Evolutionary conservation across 345 rosid species (phyloP), one percentile per base, ranked within the genome.

Genomic region (Eucalyptus brandiana): DNA sequence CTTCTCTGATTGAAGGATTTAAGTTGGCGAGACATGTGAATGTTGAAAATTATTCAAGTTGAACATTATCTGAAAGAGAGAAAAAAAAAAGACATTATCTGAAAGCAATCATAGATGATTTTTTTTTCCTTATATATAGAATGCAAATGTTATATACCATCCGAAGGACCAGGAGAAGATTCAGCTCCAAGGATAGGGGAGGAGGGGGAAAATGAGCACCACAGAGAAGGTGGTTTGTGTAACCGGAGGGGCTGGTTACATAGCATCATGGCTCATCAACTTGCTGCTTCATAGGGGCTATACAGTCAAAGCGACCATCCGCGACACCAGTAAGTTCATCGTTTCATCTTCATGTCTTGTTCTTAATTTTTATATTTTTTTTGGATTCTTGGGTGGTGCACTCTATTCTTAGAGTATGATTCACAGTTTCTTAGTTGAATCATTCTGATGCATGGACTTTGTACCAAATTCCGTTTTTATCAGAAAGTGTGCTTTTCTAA

Each of bases 221-320:
- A 65, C 67, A 48, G 92, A 88, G 58, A 88, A 91, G 37, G 69
- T 28, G 72, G 90, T 91, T 49, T 91, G 93, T 76, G 94, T 93
- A 24, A 93, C 92, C 7, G 95, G 95, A 87, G 94, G 91, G 51
- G 90, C 93, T 49, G 93, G 96, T 23, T 92, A 90, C 89, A 87
- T 94, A 16, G 95, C 93, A 51, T 94, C 94, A 24, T 93, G 95
- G 93, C 91, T 93, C 53, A 90, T 93, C 56, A 92, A 87, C 86
- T 89, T 89, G 21, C 91, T 94, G 86, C 93, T 93, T 51, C 89
- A 91, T 37, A 92, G 91, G 40, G 92, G 96, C 40, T 94, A 92
- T 87, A 72, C 93, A 26, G 94, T 93, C 85, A 88, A 91, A 87
- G 94, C 95, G 83, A 92, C 94, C 42, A 90, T 93, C 30, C 86